Evolutionary conservation across 257 asterid genomes (phyloP), one percentile per base, ranked within the genome.

Genomic region (Rhazya stricta): DNA sequence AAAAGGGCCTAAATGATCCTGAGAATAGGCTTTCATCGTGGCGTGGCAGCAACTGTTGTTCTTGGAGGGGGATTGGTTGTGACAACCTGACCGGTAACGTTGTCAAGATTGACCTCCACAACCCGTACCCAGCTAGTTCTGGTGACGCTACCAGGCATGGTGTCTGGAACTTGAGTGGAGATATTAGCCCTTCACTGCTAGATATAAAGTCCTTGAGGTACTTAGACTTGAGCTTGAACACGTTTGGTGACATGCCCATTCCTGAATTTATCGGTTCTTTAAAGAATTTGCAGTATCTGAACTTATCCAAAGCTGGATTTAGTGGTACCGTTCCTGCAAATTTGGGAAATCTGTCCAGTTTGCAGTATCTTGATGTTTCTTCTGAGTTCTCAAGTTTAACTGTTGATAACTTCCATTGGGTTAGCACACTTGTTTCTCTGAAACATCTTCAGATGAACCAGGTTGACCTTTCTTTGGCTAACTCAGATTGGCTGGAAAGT

Each of bases 111-210:
- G 82, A 84, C 72, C 87, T 88, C 74, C 87, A 65, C 79, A 83
- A 84, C 76, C 81, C 80, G 10, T 51, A 72, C 58, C 86, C 80
- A 69, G 68, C 61, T 10, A 43, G 43, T 66, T 54, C 63, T 12
- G 45, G 21, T 36, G 18, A 36, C 70, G 67, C 50, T 34, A 18
- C 46, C 42, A 80, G 78, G 79, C 78, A 81, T 75, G 85, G 83
- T 74, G 71, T 78, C 74, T 82, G 84, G 86, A 81, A 81, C 88
- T 69, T 87, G 83, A 88, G 90, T 82, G 90, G 90, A 57, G 88
- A 77, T 69, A 82, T 88, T 65, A 82, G 86, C 53, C 87, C 87
- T 77, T 85, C 91, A 15, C 62, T 84, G 75, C 6, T 78, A 54
- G 82, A 82, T 37, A 78, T 88, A 30, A 69, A 56, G 43, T 85